Percentiles rank a stretch among this genome's conserved stretches.
phyloP scores from a whole-genome alignment of 768 basidiomycete species.

The Crassisporium funariophilum region DNA sequence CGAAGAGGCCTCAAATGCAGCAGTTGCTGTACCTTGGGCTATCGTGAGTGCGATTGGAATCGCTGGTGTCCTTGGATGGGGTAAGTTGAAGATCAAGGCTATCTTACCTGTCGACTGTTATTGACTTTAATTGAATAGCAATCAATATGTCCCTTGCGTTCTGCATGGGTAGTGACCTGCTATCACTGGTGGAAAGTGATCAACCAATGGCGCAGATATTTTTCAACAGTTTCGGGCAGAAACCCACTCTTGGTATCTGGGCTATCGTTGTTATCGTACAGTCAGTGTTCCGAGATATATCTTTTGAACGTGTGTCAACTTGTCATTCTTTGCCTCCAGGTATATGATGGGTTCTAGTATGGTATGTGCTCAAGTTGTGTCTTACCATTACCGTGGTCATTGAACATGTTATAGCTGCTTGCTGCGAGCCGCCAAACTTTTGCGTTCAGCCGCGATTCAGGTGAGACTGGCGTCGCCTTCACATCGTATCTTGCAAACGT shows the following conservation, averaged over 20 bases:
- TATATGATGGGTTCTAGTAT: conserved; percentile 55
- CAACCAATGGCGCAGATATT: conserved; percentile 64
- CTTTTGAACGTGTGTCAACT: no score
- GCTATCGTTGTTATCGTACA: conserved; percentile 35
- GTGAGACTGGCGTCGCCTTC: no score
- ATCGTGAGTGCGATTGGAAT: conserved; percentile 53
- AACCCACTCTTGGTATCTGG: conserved; percentile 34
- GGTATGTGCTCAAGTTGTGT: conserved; percentile 23
- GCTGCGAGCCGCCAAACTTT: conserved; percentile 52
- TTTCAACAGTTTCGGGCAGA: conserved; percentile 39
- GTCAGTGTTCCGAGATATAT: conserved; percentile 19
- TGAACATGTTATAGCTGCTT: conserved; percentile 12
- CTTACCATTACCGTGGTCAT: background rate
- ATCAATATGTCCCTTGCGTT: conserved; percentile 61
- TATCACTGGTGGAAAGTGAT: conserved; percentile 38
- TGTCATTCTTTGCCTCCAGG: conserved; percentile 22
- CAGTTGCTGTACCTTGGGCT: conserved; percentile 62
- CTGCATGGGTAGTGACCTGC: conserved; percentile 53
- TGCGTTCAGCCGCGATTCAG: conserved; percentile 62
- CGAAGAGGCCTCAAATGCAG: conserved; percentile 65
- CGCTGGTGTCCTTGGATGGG: conserved; percentile 56
- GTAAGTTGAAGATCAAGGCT: conserved; percentile 30
- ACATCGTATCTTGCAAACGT: no score
- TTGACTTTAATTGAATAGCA: conserved; percentile 23
- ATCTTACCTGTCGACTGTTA: background rate